phyloP scores from a whole-genome alignment of 2,329 filamentous ascomycete genomes.

The Diaporthe ilicicola region DNA sequence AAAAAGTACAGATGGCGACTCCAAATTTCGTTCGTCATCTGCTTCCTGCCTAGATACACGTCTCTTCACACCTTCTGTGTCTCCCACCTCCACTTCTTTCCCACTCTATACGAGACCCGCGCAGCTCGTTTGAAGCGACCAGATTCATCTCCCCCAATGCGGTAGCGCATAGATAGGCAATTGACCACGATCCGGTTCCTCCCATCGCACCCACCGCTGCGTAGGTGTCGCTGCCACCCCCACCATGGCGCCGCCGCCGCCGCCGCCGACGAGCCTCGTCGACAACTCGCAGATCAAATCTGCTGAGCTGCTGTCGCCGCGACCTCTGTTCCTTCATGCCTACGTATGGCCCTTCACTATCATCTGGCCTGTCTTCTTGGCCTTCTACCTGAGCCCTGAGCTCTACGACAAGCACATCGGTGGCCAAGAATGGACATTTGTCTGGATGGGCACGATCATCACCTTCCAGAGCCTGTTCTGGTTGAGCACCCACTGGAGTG shows the following conservation, averaged over 20 bases:
- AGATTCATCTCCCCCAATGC: neutral
- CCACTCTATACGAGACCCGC: neutral
- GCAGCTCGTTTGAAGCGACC: neutral
- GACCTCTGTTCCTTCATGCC: slow-evolving; percentile 81
- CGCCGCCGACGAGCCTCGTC: slow-evolving; percentile 65
- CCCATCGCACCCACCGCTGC: slow-evolving; percentile 9
- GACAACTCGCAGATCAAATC: slow-evolving; percentile 89
- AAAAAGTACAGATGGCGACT: slow-evolving; percentile 33
- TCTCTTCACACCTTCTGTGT: neutral
- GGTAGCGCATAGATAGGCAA: slow-evolving; percentile 21
- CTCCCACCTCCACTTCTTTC: neutral
- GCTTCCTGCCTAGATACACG: slow-evolving; percentile 9
- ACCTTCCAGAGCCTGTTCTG: slow-evolving; percentile 89
- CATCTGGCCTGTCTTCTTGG: slow-evolving; percentile 90
- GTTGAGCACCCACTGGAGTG: slow-evolving; percentile 98
- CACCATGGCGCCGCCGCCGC: slow-evolving; percentile 70
- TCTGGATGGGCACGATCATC: slow-evolving; percentile 89
- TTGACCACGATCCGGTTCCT: neutral
- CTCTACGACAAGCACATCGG: slow-evolving; percentile 92
- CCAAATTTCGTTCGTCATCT: slow-evolving; percentile 32
- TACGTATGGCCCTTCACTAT: slow-evolving; percentile 95
- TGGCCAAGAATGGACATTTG: slow-evolving; percentile 97
- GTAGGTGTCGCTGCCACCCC: slow-evolving; percentile 12
- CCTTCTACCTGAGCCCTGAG: slow-evolving; percentile 83
- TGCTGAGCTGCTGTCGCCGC: slow-evolving; percentile 87